Conservation (phyloP, 208 protist species). For the Zelonia costaricensis region DNA sequence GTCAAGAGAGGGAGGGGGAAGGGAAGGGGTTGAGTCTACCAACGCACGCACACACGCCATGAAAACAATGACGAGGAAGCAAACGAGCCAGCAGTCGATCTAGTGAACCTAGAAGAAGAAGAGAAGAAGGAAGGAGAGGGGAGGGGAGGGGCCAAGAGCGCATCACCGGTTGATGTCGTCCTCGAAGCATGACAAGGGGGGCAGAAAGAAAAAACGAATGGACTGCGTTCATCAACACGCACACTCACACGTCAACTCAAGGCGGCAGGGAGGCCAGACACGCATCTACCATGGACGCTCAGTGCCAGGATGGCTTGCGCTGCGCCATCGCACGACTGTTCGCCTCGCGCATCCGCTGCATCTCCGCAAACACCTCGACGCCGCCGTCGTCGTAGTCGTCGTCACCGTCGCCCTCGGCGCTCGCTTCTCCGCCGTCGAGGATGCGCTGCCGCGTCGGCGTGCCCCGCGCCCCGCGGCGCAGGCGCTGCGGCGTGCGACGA, state of each 20-base stretch:
- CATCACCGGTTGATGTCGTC: no score
- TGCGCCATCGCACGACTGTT: slow-evolving; percentile 62
- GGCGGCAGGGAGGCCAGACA: no score
- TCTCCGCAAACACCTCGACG: slow-evolving; percentile 40
- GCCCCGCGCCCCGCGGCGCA: slow-evolving; percentile 25
- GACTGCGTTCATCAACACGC: background rate
- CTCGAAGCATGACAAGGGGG: background rate
- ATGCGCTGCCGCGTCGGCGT: slow-evolving; percentile 21
- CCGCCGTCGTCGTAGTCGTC: background rate
- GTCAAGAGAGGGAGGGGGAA: background rate
- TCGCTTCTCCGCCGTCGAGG: slow-evolving; percentile 4
- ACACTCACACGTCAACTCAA: background rate
- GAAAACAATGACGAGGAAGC: no score
- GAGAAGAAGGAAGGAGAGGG: background rate
- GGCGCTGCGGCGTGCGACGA: slow-evolving; percentile 14
- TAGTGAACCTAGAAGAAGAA: background rate
- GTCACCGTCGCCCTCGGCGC: background rate
- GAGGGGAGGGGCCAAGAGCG: background rate
- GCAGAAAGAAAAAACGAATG: background rate
- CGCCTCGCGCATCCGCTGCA: slow-evolving; percentile 54
- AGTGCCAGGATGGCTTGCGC: slow-evolving; percentile 36
- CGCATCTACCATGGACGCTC: background rate
- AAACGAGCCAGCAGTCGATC: no score
- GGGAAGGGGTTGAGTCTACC: background rate
- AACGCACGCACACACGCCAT: no score